phyloP scores from a whole-genome alignment of 306 rosid species.

The Prunus mume region DNA sequence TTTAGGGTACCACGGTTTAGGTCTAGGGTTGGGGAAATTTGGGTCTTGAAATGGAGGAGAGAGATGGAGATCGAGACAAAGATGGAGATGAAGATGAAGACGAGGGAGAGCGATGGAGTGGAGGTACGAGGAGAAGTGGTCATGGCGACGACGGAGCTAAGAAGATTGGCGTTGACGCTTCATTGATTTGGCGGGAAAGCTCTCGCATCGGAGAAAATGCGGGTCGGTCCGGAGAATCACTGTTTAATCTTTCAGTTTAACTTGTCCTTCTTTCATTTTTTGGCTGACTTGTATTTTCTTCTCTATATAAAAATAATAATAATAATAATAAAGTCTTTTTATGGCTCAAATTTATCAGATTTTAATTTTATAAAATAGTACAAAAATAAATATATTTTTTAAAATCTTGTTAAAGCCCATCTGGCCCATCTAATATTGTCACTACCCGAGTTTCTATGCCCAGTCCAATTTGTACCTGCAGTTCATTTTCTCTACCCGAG shows the following conservation, averaged over 20 bases:
- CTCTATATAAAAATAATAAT: too few relatives aligned
- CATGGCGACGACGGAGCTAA: slow-evolving; percentile 28
- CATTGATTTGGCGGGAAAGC: slow-evolving; percentile 56
- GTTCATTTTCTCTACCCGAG: too few relatives aligned
- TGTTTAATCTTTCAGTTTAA: neutral
- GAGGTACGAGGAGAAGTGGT: slow-evolving; percentile 21
- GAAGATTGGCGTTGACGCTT: slow-evolving; percentile 9
- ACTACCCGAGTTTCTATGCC: too few relatives aligned
- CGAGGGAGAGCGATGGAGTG: slow-evolving; percentile 31
- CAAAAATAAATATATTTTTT: too few relatives aligned
- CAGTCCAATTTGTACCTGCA: too few relatives aligned
- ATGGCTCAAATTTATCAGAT: too few relatives aligned
- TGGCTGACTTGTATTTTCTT: neutral
- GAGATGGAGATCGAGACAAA: slow-evolving; percentile 25
- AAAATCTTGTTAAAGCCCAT: too few relatives aligned
- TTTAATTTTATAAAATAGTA: too few relatives aligned
- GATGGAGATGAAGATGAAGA: slow-evolving; percentile 32
- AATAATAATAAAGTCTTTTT: too few relatives aligned
- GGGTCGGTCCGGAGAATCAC: neutral
- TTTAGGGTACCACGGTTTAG: slow-evolving; percentile 19
- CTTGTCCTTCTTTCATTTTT: neutral
- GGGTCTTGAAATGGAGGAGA: slow-evolving; percentile 33
- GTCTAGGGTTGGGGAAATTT: slow-evolving; percentile 37
- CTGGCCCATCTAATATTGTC: too few relatives aligned
- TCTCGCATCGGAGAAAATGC: slow-evolving; percentile 3